Evolutionary conservation across 768 basidiomycete species (phyloP).

Genomic region (Plicaturopsis crispa): DNA sequence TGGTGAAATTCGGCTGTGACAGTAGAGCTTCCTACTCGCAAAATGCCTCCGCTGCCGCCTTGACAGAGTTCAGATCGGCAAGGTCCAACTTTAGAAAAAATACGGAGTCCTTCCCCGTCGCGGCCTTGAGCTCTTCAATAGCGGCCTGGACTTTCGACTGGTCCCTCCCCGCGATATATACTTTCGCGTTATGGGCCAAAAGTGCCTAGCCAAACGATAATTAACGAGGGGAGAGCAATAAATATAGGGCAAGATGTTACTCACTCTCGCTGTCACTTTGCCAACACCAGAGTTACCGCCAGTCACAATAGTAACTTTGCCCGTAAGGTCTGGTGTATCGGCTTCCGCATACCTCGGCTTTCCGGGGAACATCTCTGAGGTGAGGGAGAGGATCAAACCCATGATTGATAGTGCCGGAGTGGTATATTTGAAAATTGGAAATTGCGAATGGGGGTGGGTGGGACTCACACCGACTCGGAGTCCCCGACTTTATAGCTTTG

Average conservation of each 20-base stretch:
- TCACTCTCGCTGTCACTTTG: slow-evolving; percentile 10
- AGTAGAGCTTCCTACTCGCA: slow-evolving; percentile 4
- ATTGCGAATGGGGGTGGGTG: too few species aligned
- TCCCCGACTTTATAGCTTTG: too few species aligned
- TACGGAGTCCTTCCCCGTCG: slow-evolving; percentile 13
- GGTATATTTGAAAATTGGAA: too few species aligned
- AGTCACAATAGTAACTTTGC: slow-evolving; percentile 13
- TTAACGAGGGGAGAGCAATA: too few species aligned
- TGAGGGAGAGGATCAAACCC: too few species aligned
- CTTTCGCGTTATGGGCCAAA: slow-evolving; percentile 52
- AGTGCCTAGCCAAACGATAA: too few species aligned
- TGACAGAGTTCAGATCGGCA: slow-evolving; percentile 18
- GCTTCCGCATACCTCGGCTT: slow-evolving; percentile 8
- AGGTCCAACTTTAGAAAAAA: slow-evolving; percentile 21
- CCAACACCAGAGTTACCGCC: slow-evolving; percentile 14
- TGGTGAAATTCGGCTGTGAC: neutral
- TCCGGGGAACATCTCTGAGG: too few species aligned
- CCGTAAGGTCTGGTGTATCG: slow-evolving; percentile 13
- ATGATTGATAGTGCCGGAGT: too few species aligned
- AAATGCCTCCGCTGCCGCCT: slow-evolving; percentile 16
- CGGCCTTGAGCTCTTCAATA: slow-evolving; percentile 12
- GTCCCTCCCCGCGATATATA: slow-evolving; percentile 50
- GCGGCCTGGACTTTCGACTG: slow-evolving; percentile 15
- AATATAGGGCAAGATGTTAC: too few species aligned
- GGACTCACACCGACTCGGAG: too few species aligned